Evolutionary conservation across 345 rosid genomes (phyloP).

Genomic region (Lumnitzera littorea): DNA sequence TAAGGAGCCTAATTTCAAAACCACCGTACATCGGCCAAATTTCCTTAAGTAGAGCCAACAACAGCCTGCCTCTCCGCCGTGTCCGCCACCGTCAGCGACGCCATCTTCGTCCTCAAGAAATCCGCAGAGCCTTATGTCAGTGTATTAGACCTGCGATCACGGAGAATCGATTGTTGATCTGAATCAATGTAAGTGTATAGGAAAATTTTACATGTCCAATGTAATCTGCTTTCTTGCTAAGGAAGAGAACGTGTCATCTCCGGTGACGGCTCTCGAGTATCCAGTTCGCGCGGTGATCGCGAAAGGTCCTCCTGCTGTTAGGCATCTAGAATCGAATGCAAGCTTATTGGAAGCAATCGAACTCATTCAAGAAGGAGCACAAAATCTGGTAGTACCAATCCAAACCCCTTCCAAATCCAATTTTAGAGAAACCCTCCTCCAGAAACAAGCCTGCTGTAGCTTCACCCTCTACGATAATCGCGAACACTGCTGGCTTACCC

Average conservation of each 20-base stretch:
- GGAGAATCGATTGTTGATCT: neutral
- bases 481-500: constrained; percentile 61
- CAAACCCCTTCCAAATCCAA: neutral
- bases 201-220: constrained; percentile 64
- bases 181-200: constrained; percentile 40
- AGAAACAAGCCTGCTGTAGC: constrained; percentile 9
- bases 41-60: too few species aligned
- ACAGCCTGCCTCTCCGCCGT: constrained; percentile 30
- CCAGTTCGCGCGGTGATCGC: constrained; percentile 31
- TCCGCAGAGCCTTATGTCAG: constrained; percentile 38
- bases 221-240: constrained; percentile 44
- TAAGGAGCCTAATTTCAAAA: too few species aligned
- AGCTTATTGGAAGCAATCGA: constrained; percentile 57
- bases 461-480: constrained; percentile 32
- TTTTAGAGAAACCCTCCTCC: constrained; percentile 25
- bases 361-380: constrained; percentile 44
- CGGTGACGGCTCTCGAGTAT: constrained; percentile 31
- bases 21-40: too few species aligned
- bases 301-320: constrained; percentile 23
- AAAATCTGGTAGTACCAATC: constrained; percentile 47
- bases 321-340: constrained; percentile 44
- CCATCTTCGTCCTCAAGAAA: constrained; percentile 33
- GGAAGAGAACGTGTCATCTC: constrained; percentile 39
- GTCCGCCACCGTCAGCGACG: constrained; percentile 55
- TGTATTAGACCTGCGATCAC: constrained; percentile 54